Base-by-base conservation (phyloP, 129 eudicot genomes). In the Sambucus nigra region DNA sequence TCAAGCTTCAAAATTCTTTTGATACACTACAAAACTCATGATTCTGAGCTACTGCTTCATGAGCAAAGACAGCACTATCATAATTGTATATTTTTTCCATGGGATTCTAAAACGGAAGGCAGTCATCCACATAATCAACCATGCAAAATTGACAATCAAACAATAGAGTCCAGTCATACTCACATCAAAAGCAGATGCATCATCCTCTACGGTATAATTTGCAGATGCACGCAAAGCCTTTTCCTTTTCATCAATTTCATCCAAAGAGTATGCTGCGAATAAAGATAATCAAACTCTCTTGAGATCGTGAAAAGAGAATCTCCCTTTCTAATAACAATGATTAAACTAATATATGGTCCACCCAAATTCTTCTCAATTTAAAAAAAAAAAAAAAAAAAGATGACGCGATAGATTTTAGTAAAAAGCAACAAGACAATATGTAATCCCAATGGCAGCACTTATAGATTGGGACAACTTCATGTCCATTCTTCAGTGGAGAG, bases 211-310 rank as follows among this genome's bases (percentile, higher is more conserved):
- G 12, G 55, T 23, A 47, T 16, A 21, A 8, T 66, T 55, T 45
- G 64, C 57, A 32, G 71, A 66, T 19, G 63, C 56, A 29, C 71
- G 57, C 22, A 66, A 47, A 17, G 40, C 39, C 52, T 56, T 66
- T 13, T 63, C 47, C 53, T 66, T 66, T 57, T 66, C 57, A 14
- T 66, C 64, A 2, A 66, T 29, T 41, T 55, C 71, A 10, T 66
- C 71, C 21, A 47, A 4, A 32, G 57, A 55, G 46, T 66, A 66
- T 55, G 64, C 71, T 66, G 71, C n/a, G 24, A 31, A 31, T 16
- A 42, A 47, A 26, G 2, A 48, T 8, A 41, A 42, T 7, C 6
- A 15, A 25, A 15, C 13, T 2, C 13, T 25, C 35, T 57, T 16
- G 16, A n/a, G 25, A 40, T 28, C 35, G 28, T 15, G 25, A 16